phyloP scores from a whole-genome alignment of 257 asterid genomes.

The Solanum megistacrolobum region DNA sequence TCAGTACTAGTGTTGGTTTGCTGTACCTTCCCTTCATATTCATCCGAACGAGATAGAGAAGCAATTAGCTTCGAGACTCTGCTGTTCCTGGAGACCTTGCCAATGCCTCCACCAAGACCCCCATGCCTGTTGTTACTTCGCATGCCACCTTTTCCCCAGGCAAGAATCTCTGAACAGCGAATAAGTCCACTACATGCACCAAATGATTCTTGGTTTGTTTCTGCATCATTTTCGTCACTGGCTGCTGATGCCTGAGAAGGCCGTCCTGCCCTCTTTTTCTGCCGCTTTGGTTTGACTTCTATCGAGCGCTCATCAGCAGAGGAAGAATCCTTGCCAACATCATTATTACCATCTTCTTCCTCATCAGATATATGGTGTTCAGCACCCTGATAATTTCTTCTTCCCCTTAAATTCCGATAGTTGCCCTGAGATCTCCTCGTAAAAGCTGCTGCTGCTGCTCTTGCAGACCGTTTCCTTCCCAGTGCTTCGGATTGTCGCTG shows the following conservation, averaged over 20 bases:
- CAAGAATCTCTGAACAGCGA: slow-evolving; percentile 57
- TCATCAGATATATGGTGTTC: slow-evolving; percentile 75
- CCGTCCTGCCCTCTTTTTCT: slow-evolving; percentile 63
- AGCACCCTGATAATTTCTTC: slow-evolving; percentile 46
- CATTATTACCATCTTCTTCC: slow-evolving; percentile 64
- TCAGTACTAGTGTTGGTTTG: background rate
- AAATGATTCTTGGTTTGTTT: slow-evolving; percentile 41
- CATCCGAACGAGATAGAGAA: slow-evolving; percentile 42
- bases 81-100: slow-evolving; percentile 44
- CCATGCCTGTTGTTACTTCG: slow-evolving; percentile 73
- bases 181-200: slow-evolving; percentile 50
- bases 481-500: slow-evolving; percentile 91
- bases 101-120: slow-evolving; percentile 39
- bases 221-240: slow-evolving; percentile 58
- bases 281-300: slow-evolving; percentile 62
- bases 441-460: slow-evolving; percentile 37
- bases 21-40: slow-evolving; percentile 49
- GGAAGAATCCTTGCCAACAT: slow-evolving; percentile 82
- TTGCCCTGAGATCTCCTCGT: slow-evolving; percentile 54
- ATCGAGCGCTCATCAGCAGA: slow-evolving; percentile 66
- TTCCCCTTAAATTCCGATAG: slow-evolving; percentile 53
- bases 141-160: slow-evolving; percentile 93
- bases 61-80: slow-evolving; percentile 67
- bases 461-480: slow-evolving; percentile 73
- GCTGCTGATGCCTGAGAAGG: slow-evolving; percentile 52